Evolutionary conservation across 2,329 filamentous ascomycete genomes (phyloP).

Genomic region (Raffaelea ambrosiae): DNA sequence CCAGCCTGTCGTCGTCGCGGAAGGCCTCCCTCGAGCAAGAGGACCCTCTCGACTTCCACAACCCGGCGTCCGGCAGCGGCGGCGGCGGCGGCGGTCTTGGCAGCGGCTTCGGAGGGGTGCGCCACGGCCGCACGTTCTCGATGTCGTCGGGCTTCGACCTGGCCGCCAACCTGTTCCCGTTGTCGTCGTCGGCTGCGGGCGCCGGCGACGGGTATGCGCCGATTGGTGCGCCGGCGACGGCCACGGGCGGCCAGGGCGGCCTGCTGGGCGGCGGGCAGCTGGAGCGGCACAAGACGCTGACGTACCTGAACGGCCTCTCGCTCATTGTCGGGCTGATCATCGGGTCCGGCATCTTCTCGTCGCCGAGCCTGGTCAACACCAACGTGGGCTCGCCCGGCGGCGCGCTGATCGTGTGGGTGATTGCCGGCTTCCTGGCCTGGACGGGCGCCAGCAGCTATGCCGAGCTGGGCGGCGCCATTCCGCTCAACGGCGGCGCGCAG

Average conservation of each 20-base stretch:
- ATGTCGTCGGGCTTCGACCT: constrained; percentile 94
- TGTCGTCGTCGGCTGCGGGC: constrained; percentile 68
- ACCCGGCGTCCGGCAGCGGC: constrained; percentile 33
- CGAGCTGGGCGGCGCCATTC: constrained; percentile 90
- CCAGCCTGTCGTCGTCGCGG: constrained; percentile 87
- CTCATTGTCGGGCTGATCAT: constrained; percentile 91
- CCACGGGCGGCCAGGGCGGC: constrained; percentile 44
- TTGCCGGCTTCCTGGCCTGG: constrained; percentile 55
- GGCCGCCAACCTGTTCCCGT: constrained; percentile 81
- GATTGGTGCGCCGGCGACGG: constrained; percentile 47
- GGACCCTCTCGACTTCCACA: constrained; percentile 63
- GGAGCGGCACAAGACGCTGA: constrained; percentile 93
- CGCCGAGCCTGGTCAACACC: constrained; percentile 52
- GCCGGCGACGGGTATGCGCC: constrained; percentile 72
- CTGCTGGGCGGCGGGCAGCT: constrained; percentile 67
- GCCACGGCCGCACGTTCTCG: constrained; percentile 67
- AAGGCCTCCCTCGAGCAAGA: constrained; percentile 82
- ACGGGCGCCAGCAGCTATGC: constrained; percentile 59
- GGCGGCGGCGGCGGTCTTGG: constrained; percentile 17
- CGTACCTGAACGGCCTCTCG: constrained; percentile 86
- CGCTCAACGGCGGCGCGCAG: constrained; percentile 88
- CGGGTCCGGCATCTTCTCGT: constrained; percentile 62
- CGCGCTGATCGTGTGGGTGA: constrained; percentile 50
- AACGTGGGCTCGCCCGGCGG: constrained; percentile 54
- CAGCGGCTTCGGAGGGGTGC: constrained; percentile 14